Percentiles rank a stretch among this genome's conserved stretches.
Evolutionary conservation across 345 rosid species (phyloP).

Genomic region (Adansonia digitata): DNA sequence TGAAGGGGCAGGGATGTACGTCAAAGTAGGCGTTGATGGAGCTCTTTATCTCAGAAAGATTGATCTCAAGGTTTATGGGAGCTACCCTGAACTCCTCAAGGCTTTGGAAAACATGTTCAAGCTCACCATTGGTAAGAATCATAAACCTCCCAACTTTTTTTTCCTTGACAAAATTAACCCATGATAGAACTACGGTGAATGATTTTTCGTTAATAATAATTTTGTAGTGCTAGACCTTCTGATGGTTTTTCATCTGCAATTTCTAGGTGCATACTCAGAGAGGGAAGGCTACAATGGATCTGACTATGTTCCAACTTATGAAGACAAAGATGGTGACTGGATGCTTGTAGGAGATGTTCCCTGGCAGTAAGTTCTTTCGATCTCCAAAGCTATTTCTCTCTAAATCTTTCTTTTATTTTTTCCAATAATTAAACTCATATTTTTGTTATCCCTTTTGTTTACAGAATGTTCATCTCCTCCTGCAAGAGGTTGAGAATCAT

Average conservation of each 20-base stretch:
- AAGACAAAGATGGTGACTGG: slow-evolving; percentile 89
- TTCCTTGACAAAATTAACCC: not conserved
- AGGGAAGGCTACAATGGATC: slow-evolving; percentile 64
- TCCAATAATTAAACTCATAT: not conserved
- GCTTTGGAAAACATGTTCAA: slow-evolving; percentile 61
- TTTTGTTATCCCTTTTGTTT: not conserved
- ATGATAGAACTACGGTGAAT: not conserved
- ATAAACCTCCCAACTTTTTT: not conserved
- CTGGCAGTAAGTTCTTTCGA: slow-evolving; percentile 53
- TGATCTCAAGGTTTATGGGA: slow-evolving; percentile 48
- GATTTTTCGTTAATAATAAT: not conserved
- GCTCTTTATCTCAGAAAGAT: slow-evolving; percentile 78
- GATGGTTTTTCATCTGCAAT: not conserved
- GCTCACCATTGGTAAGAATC: slow-evolving; percentile 32
- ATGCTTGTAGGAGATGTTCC: slow-evolving; percentile 90
- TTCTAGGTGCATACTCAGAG: slow-evolving; percentile 44
- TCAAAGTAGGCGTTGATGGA: slow-evolving; percentile 82
- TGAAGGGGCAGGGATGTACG: slow-evolving; percentile 37
- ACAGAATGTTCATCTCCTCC: slow-evolving; percentile 54
- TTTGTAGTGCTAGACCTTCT: not conserved
- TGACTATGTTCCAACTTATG: slow-evolving; percentile 61
- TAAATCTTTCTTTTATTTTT: not conserved
- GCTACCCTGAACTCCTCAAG: slow-evolving; percentile 51
- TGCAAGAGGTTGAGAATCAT: slow-evolving; percentile 69
- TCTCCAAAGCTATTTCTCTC: not conserved